Conservation (phyloP, 1,284 basidiomycete species). For the Ustilago nuda region DNA sequence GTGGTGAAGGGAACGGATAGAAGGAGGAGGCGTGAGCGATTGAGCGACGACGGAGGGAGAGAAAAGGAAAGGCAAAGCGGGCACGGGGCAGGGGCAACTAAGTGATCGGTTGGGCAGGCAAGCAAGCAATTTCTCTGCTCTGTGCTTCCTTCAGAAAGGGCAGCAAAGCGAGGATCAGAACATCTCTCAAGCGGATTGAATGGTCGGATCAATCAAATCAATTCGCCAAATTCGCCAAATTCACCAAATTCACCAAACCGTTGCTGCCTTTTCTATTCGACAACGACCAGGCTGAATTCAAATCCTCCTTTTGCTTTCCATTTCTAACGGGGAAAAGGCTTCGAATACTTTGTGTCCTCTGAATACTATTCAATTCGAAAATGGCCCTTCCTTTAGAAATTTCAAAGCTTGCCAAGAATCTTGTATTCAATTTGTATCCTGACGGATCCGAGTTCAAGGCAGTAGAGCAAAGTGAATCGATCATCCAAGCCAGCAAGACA, state of each 20-base stretch:
- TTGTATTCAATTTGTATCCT: not conserved
- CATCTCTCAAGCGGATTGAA: constrained; percentile 35
- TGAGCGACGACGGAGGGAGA: not conserved
- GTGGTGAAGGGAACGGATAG: constrained; percentile 31
- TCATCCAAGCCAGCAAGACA: not conserved
- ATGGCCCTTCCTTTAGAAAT: too few species aligned
- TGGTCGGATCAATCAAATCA: constrained; percentile 26
- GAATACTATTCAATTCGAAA: too few species aligned
- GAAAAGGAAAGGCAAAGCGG: not conserved
- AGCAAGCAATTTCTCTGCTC: constrained; percentile 5
- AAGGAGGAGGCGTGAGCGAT: not conserved
- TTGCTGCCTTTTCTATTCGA: constrained; percentile 11
- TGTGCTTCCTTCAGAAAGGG: not conserved
- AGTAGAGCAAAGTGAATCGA: not conserved
- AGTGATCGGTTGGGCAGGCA: not conserved
- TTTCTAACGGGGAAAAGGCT: too few species aligned
- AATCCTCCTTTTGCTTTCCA: not conserved
- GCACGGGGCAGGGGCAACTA: not conserved
- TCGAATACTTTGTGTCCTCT: too few species aligned
- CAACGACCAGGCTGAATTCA: not conserved
- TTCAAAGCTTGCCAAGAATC: not conserved
- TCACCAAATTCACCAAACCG: constrained; percentile 1
- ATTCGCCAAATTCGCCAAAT: not conserved
- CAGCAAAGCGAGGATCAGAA: not conserved
- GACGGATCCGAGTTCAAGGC: not conserved